Conservation (phyloP, 805 yeast species). For the Candida pini region DNA sequence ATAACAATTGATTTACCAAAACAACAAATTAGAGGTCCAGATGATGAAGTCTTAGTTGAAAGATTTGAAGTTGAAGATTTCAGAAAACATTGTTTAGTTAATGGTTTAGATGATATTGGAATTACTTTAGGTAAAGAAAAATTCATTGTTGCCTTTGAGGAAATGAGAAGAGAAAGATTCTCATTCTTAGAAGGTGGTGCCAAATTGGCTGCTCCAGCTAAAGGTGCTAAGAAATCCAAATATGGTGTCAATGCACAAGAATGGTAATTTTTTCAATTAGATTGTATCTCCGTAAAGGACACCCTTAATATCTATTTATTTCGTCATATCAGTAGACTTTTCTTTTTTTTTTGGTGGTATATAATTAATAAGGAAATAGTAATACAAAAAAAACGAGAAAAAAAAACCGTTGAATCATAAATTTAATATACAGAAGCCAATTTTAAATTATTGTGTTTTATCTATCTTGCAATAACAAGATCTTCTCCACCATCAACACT, state of each 20-base stretch:
- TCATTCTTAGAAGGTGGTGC: slow-evolving; percentile 94
- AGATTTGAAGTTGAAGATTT: slow-evolving; percentile 84
- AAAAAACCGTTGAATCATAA: not conserved
- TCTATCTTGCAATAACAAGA: slow-evolving; percentile 26
- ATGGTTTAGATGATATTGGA: slow-evolving; percentile 96
- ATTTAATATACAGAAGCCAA: not conserved
- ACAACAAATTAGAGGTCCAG: slow-evolving; percentile 66
- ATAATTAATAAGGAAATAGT: not conserved
- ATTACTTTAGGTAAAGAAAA: slow-evolving; percentile 87
- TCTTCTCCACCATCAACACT: slow-evolving; percentile 32
- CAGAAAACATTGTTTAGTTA: slow-evolving; percentile 90
- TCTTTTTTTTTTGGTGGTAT: too few species aligned
- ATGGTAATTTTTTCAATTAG: slow-evolving; percentile 42
- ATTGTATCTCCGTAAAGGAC: not conserved
- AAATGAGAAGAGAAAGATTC: slow-evolving; percentile 66
- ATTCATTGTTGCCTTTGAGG: slow-evolving; percentile 69
- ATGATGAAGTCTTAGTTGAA: slow-evolving; percentile 71
- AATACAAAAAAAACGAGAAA: not conserved
- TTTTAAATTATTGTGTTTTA: too few species aligned
- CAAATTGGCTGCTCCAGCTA: slow-evolving; percentile 53
- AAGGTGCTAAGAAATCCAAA: slow-evolving; percentile 61
- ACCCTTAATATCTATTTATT: slow-evolving; percentile 1
- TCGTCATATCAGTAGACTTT: too few species aligned
- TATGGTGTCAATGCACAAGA: slow-evolving; percentile 68
- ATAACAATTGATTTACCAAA: slow-evolving; percentile 81